Base-by-base conservation (phyloP, 139 green algal species). In the Haematococcus sp. region DNA sequence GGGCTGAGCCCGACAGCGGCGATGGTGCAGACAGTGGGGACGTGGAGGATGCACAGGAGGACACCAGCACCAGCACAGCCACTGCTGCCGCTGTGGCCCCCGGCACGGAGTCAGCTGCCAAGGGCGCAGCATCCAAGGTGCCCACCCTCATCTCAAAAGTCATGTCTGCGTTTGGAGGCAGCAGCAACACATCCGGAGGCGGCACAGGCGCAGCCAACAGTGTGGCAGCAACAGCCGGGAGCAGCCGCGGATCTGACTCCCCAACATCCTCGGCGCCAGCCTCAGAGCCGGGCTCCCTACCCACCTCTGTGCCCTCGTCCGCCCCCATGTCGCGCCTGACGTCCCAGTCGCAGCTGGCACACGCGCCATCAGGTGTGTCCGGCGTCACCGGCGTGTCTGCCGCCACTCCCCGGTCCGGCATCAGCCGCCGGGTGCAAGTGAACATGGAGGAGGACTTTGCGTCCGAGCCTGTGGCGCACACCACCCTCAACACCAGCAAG, bases 371-470 rank as follows among this genome's bases (percentile, higher is more conserved):
- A 4, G 58, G 25, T 4, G n/a, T 65, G 25, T 19, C 58, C 25
- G 27, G n/a, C 3, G 25, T 19, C 58, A 65, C 72, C 7, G 46
- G 44, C 25, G 31, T 30, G 25, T 58, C 72, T 0, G 28, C 63
- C 34, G 40, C 74, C 34, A 73, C 58, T 0, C 58, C 68, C 3
- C 51, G 40, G 44, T 61, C 66, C 27, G 28, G 44, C 46, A 52
- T 30, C 11, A 59, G 66, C 25, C 34, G 15, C 31, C 46, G 40
- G 23, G 66, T 72, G 25, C n/a, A 32, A 1, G 69, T 81, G 27
- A 33, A 74, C 70, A 1, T 76, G 69, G 68, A 73, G 34, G 35
- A 33, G 35, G 76, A 81, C 52, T 81, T 81, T 34, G 51, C 25
- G 1, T 25, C 44, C 7, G 55, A 70, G 25, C 56, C 56, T 1